A percentile compares a stretch with the other conserved stretches of the same genome.
Conservation (phyloP, 2,329 filamentous ascomycete genomes). For the Pyrenophora seminiperda region DNA sequence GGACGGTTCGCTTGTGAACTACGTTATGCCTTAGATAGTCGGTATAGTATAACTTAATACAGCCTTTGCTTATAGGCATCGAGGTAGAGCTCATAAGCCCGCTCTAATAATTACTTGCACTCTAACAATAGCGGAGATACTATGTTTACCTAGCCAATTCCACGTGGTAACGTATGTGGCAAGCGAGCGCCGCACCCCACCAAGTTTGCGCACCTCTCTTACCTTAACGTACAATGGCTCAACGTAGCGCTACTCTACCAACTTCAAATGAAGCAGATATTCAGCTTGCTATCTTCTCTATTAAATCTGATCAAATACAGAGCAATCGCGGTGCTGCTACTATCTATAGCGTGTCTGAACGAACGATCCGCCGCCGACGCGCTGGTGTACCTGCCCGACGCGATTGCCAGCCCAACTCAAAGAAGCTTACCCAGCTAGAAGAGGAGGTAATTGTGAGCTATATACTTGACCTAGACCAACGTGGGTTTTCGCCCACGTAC, state of each 20-base stretch:
- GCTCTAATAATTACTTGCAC: no score
- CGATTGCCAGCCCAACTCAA: background rate
- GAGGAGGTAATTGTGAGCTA: background rate
- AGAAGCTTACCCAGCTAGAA: background rate
- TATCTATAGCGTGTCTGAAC: background rate
- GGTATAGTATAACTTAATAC: no score
- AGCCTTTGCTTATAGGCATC: no score
- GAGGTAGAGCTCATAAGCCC: no score
- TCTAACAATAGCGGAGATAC: background rate
- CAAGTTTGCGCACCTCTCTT: background rate
- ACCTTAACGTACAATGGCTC: background rate
- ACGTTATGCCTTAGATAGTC: no score
- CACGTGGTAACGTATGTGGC: no score
- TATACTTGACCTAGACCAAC: background rate
- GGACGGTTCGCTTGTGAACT: no score
- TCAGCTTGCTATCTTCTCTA: background rate
- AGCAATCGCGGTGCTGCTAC: background rate
- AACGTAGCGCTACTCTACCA: background rate
- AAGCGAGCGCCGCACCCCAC: background rate
- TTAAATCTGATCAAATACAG: background rate
- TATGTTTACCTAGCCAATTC: no score
- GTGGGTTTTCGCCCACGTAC: conserved; percentile 1
- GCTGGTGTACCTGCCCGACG: background rate
- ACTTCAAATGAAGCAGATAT: background rate
- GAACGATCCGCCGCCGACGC: background rate